Conservation (phyloP, 2,329 filamentous ascomycete species). For the Ceratocystis diversiconidia region DNA sequence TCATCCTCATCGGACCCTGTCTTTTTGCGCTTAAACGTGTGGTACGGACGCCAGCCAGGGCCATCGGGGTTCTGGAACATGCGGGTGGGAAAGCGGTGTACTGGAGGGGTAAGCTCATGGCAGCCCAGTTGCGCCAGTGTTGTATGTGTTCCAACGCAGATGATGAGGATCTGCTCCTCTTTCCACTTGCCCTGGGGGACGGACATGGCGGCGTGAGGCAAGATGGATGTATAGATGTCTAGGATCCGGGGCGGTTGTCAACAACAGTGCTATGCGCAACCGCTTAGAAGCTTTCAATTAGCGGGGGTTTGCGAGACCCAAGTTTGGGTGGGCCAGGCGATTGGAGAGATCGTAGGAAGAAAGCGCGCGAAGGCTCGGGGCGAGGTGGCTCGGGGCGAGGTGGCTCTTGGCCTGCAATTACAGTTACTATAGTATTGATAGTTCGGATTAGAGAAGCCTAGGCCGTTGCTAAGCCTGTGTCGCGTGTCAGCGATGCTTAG, state of each 20-base stretch:
- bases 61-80: conserved; percentile 82
- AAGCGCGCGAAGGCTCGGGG: no score
- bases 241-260: neutral
- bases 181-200: conserved; percentile 44
- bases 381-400: no score
- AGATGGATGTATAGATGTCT: neutral
- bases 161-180: conserved; percentile 52
- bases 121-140: conserved; percentile 85
- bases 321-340: no score
- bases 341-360: no score
- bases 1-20: conserved; percentile 44
- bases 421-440: no score
- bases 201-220: conserved; percentile 31
- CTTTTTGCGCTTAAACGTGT: conserved; percentile 54
- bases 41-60: conserved; percentile 61
- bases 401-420: no score
- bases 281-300: no score
- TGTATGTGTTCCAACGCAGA: conserved; percentile 73
- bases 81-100: conserved; percentile 72
- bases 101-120: conserved; percentile 81
- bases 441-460: no score
- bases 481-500: no score
- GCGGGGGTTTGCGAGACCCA: no score
- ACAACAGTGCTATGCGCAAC: no score
- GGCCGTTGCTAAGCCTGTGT: no score